phyloP scores from a whole-genome alignment of 495 filamentous ascomycete species.

The Podospora conica region DNA sequence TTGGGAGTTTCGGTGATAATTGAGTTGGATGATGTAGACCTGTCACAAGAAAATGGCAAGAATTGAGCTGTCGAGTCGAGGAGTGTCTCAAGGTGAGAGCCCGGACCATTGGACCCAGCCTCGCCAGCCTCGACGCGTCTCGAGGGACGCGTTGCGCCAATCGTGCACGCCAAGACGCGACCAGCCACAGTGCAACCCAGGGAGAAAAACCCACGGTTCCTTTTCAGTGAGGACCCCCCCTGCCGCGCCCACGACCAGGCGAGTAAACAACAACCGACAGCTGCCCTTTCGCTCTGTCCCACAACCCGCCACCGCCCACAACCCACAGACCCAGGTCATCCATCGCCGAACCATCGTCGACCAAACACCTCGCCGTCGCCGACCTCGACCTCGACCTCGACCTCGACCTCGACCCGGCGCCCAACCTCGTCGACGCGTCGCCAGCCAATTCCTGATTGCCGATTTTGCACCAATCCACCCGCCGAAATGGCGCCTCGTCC shows the following conservation, averaged over 20 bases:
- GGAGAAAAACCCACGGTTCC: not conserved
- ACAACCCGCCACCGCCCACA: not conserved
- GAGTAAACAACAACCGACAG: slow-evolving; percentile 1
- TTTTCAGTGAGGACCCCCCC: too few relatives aligned
- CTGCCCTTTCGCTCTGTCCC: too few relatives aligned
- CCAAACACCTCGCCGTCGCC: not conserved
- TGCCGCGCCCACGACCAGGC: not conserved
- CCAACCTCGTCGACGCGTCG: not conserved
- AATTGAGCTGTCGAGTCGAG: too few relatives aligned
- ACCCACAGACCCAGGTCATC: not conserved
- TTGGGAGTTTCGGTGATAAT: not conserved
- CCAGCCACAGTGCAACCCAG: not conserved
- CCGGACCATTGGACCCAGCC: too few relatives aligned
- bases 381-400: not conserved
- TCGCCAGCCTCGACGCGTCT: slow-evolving; percentile 8
- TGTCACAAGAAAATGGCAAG: too few relatives aligned
- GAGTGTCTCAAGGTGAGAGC: too few relatives aligned
- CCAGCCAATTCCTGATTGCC: not conserved
- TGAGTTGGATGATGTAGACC: not conserved
- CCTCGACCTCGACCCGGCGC: not conserved
- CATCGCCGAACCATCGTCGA: not conserved
- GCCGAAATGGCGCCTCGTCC: slow-evolving; percentile 29
- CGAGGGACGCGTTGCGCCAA: slow-evolving; percentile 10
- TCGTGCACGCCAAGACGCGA: not conserved
- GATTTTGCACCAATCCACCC: not conserved